Evolutionary conservation across 2,329 filamentous ascomycete species (phyloP).

Genomic region (Diplodia mutila): DNA sequence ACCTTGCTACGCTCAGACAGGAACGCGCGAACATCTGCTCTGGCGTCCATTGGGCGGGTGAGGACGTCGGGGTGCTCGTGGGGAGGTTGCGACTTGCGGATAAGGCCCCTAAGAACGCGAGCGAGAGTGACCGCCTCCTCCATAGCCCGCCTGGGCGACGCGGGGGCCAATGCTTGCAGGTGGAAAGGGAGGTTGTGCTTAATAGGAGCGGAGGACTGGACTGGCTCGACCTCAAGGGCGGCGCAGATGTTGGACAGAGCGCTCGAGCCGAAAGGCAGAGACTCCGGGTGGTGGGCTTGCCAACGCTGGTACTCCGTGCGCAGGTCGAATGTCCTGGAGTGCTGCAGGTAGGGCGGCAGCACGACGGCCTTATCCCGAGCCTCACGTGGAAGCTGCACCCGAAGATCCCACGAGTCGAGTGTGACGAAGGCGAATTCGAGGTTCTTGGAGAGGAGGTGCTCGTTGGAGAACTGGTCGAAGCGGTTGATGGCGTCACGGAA

Average conservation of each 20-base stretch:
- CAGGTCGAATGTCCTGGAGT: slow-evolving; percentile 95
- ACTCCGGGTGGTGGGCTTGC: slow-evolving; percentile 98
- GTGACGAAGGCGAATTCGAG: slow-evolving; percentile 98
- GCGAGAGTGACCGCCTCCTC: slow-evolving; percentile 95
- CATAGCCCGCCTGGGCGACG: slow-evolving; percentile 93
- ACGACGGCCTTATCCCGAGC: slow-evolving; percentile 98
- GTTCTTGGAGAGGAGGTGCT: slow-evolving; percentile 88
- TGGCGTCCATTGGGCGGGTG: slow-evolving; percentile 92
- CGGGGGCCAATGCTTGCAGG: slow-evolving; percentile 90
- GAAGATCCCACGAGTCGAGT: slow-evolving; percentile 96
- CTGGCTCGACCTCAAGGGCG: slow-evolving; percentile 94
- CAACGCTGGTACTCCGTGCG: slow-evolving; percentile 97
- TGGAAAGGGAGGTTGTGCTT: slow-evolving; percentile 99
- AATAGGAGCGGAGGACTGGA: slow-evolving; percentile 95
- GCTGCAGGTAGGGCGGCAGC: slow-evolving; percentile 92
- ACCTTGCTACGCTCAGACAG: slow-evolving; percentile 96
- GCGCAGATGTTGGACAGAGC: slow-evolving; percentile 98
- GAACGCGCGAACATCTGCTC: slow-evolving; percentile 95
- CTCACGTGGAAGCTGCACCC: slow-evolving; percentile 95
- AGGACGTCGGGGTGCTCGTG: slow-evolving; percentile 95
- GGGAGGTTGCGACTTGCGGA: slow-evolving; percentile 92
- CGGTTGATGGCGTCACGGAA: slow-evolving; percentile 96
- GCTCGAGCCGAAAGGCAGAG: slow-evolving; percentile 91
- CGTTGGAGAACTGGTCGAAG: slow-evolving; percentile 90
- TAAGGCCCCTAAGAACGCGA: slow-evolving; percentile 86